Percentiles rank a stretch among this genome's conserved stretches.
phyloP scores from a whole-genome alignment of 2,329 filamentous ascomycete genomes.

The Furcasterigmium furcatum region DNA sequence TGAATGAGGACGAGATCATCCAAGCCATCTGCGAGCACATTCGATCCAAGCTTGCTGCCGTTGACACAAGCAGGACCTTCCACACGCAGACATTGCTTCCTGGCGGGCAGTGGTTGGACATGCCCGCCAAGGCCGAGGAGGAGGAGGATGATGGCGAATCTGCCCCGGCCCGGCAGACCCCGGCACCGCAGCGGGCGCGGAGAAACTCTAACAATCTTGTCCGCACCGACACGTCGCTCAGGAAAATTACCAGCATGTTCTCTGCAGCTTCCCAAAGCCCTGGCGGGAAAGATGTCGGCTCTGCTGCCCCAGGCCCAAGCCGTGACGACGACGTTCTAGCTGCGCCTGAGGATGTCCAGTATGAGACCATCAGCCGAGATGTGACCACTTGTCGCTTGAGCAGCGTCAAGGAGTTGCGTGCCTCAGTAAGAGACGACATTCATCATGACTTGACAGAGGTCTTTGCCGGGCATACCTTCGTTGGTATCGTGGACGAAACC shows the following conservation, averaged over 20 bases:
- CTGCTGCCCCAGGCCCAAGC: constrained; percentile 2
- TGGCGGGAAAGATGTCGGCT: constrained; percentile 12
- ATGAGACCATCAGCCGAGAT: constrained; percentile 69
- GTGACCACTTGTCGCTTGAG: constrained; percentile 68
- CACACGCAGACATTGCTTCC: constrained; percentile 88
- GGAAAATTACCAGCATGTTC: constrained; percentile 97
- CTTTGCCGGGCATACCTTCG: constrained; percentile 85
- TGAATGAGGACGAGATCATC: constrained; percentile 96
- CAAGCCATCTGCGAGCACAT: constrained; percentile 81
- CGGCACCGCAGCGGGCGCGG: constrained; percentile 31
- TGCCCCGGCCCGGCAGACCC: constrained; percentile 25
- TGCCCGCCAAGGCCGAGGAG: constrained; percentile 18
- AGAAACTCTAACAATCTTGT: constrained; percentile 71
- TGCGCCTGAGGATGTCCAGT: constrained; percentile 55
- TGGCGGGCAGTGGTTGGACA: constrained; percentile 43
- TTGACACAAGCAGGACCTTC: constrained; percentile 93
- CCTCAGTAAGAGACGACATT: constrained; percentile 75
- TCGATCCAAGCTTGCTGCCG: constrained; percentile 72
- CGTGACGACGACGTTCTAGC: constrained; percentile 29
- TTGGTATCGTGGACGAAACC: constrained; percentile 85
- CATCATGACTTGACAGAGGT: constrained; percentile 85
- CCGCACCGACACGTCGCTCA: constrained; percentile 80
- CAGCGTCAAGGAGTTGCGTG: constrained; percentile 83
- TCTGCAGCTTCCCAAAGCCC: constrained; percentile 36
- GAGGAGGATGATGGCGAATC: constrained; percentile 19